Evolutionary conservation across 345 rosid genomes (phyloP).

Genomic region (Hypericum androsaemum): DNA sequence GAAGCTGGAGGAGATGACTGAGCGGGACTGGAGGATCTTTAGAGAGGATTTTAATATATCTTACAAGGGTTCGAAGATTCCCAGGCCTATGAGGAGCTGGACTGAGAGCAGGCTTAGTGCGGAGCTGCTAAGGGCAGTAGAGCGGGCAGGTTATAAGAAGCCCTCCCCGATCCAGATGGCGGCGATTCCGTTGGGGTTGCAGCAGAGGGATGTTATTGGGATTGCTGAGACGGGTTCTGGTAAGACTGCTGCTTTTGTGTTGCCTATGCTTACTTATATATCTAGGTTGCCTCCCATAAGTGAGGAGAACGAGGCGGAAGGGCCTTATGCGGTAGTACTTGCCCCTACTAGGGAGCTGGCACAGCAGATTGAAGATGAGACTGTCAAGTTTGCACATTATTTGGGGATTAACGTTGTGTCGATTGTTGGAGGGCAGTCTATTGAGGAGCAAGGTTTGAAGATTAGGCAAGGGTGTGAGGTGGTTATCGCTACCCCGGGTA

Average conservation of each 20-base stretch:
- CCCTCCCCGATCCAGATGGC: constrained; percentile 96
- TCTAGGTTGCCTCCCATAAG: constrained; percentile 70
- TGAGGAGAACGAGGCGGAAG: constrained; percentile 85
- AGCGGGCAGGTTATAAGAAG: constrained; percentile 74
- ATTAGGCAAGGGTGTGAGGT: constrained; percentile 95
- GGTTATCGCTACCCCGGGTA: constrained; percentile 89
- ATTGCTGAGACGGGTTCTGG: constrained; percentile 97
- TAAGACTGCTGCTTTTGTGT: constrained; percentile 91
- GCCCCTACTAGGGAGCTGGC: constrained; percentile 93
- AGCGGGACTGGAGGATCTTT: constrained; percentile 93
- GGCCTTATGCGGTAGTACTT: constrained; percentile 93
- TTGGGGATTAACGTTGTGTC: constrained; percentile 82
- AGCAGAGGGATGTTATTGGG: constrained; percentile 91
- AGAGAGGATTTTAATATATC: constrained; percentile 89
- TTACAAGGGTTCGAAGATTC: constrained; percentile 86
- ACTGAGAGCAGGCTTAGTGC: constrained; percentile 60
- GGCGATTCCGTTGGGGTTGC: constrained; percentile 78
- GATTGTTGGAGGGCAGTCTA: constrained; percentile 88
- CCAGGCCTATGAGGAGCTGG: constrained; percentile 93
- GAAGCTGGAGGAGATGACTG: constrained; percentile 87
- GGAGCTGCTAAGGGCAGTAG: constrained; percentile 77
- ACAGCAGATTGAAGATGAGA: constrained; percentile 91
- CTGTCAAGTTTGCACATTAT: constrained; percentile 79
- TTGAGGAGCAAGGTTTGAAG: constrained; percentile 85
- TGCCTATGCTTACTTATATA: constrained; percentile 90